Conservation (phyloP, 331 rosid species). For the Malus hybrid region DNA sequence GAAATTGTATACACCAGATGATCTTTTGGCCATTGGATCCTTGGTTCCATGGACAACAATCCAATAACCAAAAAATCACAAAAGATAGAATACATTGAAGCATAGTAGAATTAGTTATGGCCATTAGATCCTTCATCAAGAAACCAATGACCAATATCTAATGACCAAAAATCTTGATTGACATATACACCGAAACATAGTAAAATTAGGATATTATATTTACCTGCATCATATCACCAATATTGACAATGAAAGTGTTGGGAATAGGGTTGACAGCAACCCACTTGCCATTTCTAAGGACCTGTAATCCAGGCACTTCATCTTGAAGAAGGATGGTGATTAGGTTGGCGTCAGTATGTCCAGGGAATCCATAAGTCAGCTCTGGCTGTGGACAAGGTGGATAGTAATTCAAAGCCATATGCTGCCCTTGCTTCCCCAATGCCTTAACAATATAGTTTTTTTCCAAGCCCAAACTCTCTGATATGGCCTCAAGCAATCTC, state of each 20-base stretch:
- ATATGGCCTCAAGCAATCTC: slow-evolving; percentile 34
- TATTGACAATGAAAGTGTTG: slow-evolving; percentile 18
- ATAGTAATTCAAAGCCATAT: slow-evolving; percentile 51
- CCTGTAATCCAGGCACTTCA: slow-evolving; percentile 47
- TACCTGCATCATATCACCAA: slow-evolving; percentile 38
- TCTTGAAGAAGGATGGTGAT: slow-evolving; percentile 49
- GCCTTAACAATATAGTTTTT: slow-evolving; percentile 15
- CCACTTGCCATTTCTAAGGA: slow-evolving; percentile 35
- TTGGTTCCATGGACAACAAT: too few species aligned
- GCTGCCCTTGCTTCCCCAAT: slow-evolving; percentile 42
- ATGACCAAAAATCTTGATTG: too few species aligned
- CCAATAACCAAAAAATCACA: too few species aligned
- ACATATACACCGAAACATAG: too few species aligned
- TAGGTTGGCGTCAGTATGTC: slow-evolving; percentile 42
- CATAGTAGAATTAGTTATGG: too few species aligned
- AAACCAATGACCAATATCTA: too few species aligned
- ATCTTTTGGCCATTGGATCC: too few species aligned
- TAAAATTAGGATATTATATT: neutral
- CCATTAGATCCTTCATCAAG: too few species aligned
- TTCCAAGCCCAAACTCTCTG: slow-evolving; percentile 39
- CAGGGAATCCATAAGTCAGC: slow-evolving; percentile 45
- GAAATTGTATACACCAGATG: too few species aligned
- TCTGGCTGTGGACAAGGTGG: slow-evolving; percentile 53
- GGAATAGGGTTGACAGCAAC: slow-evolving; percentile 38
- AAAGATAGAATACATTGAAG: too few species aligned